Conservation (phyloP, 208 protist species). For the Acanthamoeba castellanii region DNA sequence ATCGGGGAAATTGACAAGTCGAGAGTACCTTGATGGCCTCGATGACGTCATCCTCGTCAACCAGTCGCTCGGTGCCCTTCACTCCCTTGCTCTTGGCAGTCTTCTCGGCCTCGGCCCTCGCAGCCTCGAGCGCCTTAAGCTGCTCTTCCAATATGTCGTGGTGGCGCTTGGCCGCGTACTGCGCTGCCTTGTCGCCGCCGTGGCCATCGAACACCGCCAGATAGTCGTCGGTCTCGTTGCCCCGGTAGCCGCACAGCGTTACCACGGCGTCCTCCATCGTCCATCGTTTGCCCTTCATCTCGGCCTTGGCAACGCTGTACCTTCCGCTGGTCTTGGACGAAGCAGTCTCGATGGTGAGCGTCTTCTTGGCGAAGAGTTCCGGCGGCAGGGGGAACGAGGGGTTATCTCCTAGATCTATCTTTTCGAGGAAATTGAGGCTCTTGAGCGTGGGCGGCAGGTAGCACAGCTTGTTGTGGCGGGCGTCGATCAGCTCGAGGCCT, state of each 20-base stretch:
- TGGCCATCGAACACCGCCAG: slow-evolving; percentile 84
- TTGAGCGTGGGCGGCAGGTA: not conserved
- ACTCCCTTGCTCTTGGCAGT: slow-evolving; percentile 9
- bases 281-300: slow-evolving; percentile 71
- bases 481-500: not conserved
- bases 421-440: slow-evolving; percentile 23
- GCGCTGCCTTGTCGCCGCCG: slow-evolving; percentile 61
- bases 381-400: not conserved
- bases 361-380: slow-evolving; percentile 19
- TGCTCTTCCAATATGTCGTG: slow-evolving; percentile 65
- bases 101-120: slow-evolving; percentile 12
- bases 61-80: not conserved
- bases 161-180: slow-evolving; percentile 1
- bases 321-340: not conserved
- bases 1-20: not conserved
- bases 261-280: slow-evolving; percentile 85
- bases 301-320: not conserved
- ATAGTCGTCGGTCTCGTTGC: slow-evolving; percentile 80
- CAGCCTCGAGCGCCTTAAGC: slow-evolving; percentile 43
- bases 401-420: not conserved
- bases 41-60: slow-evolving; percentile 28
- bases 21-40: not conserved
- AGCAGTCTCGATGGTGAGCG: not conserved
- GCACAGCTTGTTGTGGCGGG: slow-evolving; percentile 8
- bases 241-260: slow-evolving; percentile 74